Evolutionary conservation across 495 filamentous ascomycete species (phyloP).

Genomic region (Neurospora pannonica): DNA sequence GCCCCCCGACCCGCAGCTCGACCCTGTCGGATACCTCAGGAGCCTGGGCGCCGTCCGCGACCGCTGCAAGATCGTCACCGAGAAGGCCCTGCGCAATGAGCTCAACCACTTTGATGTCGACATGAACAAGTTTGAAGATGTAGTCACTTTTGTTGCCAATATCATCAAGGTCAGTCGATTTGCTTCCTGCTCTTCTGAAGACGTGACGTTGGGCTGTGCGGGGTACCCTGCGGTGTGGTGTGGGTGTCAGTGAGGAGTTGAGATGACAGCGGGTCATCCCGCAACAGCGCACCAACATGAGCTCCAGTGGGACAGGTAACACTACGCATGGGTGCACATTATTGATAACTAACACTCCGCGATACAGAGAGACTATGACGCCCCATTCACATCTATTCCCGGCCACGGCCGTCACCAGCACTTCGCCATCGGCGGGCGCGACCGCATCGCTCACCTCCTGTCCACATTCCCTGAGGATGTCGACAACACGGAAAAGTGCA

Average conservation of each 20-base stretch:
- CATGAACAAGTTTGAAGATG: slow-evolving; percentile 75
- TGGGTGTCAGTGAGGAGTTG: slow-evolving; percentile 1
- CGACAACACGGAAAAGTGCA: slow-evolving; percentile 63
- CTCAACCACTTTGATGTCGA: slow-evolving; percentile 90
- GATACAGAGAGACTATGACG: slow-evolving; percentile 72
- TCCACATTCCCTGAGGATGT: slow-evolving; percentile 52
- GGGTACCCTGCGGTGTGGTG: neutral
- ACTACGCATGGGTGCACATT: neutral
- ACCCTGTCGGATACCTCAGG: slow-evolving; percentile 85
- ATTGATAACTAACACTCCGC: slow-evolving; percentile 6
- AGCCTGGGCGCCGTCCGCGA: slow-evolving; percentile 87
- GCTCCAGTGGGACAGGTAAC: neutral
- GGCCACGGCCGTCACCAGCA: slow-evolving; percentile 86
- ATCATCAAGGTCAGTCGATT: slow-evolving; percentile 75
- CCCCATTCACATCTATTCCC: slow-evolving; percentile 77
- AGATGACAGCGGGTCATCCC: neutral
- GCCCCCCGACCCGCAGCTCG: slow-evolving; percentile 79
- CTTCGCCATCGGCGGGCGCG: slow-evolving; percentile 73
- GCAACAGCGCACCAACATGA: neutral
- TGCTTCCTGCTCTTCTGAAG: neutral
- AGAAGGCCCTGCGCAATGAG: slow-evolving; percentile 68
- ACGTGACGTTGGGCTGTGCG: neutral
- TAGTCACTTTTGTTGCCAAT: slow-evolving; percentile 83
- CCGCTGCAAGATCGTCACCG: slow-evolving; percentile 58
- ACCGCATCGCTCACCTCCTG: slow-evolving; percentile 66